Conservation (phyloP, 2,329 filamentous ascomycete genomes). For the Aspergillus alliaceus region DNA sequence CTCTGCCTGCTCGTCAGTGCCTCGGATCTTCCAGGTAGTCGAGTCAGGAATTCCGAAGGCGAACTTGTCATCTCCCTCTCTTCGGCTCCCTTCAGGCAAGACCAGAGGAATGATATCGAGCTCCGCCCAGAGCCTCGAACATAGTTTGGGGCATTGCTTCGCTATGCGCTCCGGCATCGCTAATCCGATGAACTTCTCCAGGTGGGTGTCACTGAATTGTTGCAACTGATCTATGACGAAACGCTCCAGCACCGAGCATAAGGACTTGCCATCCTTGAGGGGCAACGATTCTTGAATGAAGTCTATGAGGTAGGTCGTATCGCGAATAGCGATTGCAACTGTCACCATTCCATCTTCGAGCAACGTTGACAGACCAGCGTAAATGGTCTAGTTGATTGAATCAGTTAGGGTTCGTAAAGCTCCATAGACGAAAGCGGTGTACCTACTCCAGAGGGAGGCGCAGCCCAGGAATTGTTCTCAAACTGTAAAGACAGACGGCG, state of each 20-base stretch:
- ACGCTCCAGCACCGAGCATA: constrained; percentile 54
- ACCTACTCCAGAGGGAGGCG: constrained; percentile 40
- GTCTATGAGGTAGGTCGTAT: constrained; percentile 73
- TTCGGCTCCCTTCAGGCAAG: constrained; percentile 44
- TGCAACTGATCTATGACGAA: constrained; percentile 59
- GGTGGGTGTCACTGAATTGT: constrained; percentile 63
- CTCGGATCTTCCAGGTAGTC: constrained; percentile 51
- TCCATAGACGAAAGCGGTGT: neutral
- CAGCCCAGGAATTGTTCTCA: constrained; percentile 35
- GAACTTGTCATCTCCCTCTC: constrained; percentile 13
- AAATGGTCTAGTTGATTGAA: constrained; percentile 35
- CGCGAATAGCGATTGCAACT: constrained; percentile 69
- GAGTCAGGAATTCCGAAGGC: constrained; percentile 28
- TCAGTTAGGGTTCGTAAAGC: neutral
- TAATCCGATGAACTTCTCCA: constrained; percentile 72
- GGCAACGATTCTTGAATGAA: constrained; percentile 64
- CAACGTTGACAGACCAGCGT: constrained; percentile 41
- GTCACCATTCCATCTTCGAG: constrained; percentile 49
- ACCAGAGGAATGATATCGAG: constrained; percentile 74
- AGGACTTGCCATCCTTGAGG: constrained; percentile 41
- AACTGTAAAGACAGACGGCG: constrained; percentile 33
- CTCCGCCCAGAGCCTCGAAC: constrained; percentile 71
- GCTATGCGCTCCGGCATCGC: constrained; percentile 65
- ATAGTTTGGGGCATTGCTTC: constrained; percentile 63
- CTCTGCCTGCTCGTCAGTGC: constrained; percentile 79